Conservation (phyloP, 495 filamentous ascomycete genomes). For the Friedmanniomyces simplex region DNA sequence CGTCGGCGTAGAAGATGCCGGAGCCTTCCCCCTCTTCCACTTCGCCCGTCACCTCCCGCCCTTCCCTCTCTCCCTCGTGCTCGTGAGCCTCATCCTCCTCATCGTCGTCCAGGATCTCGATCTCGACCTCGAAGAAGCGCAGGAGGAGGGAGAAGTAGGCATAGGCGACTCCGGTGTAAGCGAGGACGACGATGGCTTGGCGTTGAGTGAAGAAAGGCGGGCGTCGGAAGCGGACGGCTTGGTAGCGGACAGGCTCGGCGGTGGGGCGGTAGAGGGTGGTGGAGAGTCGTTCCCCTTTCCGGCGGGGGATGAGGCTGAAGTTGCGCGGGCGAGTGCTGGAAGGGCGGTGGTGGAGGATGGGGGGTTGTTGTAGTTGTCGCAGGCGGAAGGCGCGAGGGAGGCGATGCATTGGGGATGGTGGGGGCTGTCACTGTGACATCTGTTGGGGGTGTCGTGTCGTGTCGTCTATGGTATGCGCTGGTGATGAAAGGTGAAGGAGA, state of each 20-base stretch:
- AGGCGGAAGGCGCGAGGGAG: constrained; percentile 16
- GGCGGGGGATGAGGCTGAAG: constrained; percentile 2
- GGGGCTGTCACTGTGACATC: not conserved
- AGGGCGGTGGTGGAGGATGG: not conserved
- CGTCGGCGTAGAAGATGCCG: constrained; percentile 22
- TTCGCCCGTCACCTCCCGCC: constrained; percentile 10
- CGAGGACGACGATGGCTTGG: not conserved
- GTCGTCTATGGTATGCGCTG: not conserved
- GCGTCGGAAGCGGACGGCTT: constrained; percentile 25
- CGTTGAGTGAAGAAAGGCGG: constrained; percentile 20
- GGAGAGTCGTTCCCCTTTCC: not conserved
- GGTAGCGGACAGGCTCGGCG: constrained; percentile 13
- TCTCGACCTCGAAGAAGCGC: constrained; percentile 16
- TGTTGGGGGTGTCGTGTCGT: not conserved
- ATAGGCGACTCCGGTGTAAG: constrained; percentile 17
- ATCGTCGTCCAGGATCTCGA: constrained; percentile 15
- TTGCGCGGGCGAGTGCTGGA: not conserved
- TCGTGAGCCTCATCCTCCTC: constrained; percentile 3
- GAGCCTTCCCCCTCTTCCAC: constrained; percentile 19
- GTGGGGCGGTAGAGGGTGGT: not conserved
- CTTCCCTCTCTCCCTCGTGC: not conserved
- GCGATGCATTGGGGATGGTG: constrained; percentile 16
- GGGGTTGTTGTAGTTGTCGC: constrained; percentile 5
- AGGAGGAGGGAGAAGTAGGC: constrained; percentile 12
- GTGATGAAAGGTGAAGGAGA: not conserved